Evolutionary conservation across 2,329 filamentous ascomycete genomes (phyloP).

Genomic region (Penicillium frequentans): DNA sequence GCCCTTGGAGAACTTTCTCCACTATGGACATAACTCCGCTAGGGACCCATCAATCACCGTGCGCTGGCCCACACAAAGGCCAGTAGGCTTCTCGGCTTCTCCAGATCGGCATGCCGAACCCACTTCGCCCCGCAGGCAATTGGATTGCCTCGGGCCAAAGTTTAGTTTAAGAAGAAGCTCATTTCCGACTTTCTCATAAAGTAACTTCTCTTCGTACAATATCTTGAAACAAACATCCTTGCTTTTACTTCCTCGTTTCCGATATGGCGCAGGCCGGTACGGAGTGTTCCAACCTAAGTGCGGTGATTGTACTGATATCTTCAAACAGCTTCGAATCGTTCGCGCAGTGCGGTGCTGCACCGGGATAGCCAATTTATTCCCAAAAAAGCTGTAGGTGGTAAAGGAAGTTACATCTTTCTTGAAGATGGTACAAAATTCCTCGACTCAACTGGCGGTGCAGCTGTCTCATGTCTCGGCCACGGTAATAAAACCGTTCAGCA

Average conservation of each 20-base stretch:
- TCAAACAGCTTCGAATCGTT: neutral
- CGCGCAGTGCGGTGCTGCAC: slow-evolving; percentile 49
- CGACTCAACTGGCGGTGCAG: slow-evolving; percentile 72
- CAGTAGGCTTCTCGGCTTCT: slow-evolving; percentile 32
- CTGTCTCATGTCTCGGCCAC: slow-evolving; percentile 70
- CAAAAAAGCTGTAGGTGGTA: slow-evolving; percentile 49
- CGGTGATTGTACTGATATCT: neutral
- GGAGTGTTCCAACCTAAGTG: neutral
- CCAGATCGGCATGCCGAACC: slow-evolving; percentile 30
- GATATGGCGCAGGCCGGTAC: slow-evolving; percentile 1
- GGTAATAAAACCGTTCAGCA: slow-evolving; percentile 60
- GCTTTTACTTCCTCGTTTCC: neutral
- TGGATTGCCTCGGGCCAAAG: slow-evolving; percentile 20
- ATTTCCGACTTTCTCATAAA: neutral
- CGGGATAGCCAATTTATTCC: slow-evolving; percentile 50
- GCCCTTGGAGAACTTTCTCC: neutral
- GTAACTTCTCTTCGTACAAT: neutral
- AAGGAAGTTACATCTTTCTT: slow-evolving; percentile 54
- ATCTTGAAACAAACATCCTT: neutral
- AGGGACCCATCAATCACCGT: slow-evolving; percentile 5
- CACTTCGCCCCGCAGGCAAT: slow-evolving; percentile 20
- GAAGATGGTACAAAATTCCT: slow-evolving; percentile 61
- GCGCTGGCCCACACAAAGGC: neutral
- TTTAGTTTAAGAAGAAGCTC: neutral
- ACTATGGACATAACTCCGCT: neutral